Conservation (phyloP, 371 early-diverging fungal species). For the Chytridiales sp. region DNA sequence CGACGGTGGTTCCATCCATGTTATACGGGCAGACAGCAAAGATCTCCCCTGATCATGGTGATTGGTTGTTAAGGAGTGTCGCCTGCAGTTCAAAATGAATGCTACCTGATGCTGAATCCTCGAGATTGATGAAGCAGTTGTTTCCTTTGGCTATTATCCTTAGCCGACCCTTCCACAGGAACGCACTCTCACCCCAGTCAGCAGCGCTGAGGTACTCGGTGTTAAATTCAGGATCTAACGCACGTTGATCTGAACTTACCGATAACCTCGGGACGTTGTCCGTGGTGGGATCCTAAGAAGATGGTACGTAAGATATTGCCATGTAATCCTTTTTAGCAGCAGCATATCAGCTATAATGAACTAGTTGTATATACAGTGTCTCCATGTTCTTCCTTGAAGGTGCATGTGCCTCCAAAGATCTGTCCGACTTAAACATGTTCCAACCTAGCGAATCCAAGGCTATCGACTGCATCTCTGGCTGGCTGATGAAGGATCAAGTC, state of each 20-base stretch:
- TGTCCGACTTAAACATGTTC: no score
- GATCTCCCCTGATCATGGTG: slow-evolving; percentile 79
- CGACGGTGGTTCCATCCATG: slow-evolving; percentile 68
- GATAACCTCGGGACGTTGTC: slow-evolving; percentile 68
- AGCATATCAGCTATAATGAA: no score
- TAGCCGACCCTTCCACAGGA: slow-evolving; percentile 83
- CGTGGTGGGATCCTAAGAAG: slow-evolving; percentile 70
- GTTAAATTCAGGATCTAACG: no score
- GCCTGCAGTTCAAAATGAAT: no score
- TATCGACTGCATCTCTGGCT: no score
- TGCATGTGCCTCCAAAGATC: no score
- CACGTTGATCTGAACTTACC: slow-evolving; percentile 41
- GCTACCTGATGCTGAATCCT: slow-evolving; percentile 47
- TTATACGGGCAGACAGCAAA: slow-evolving; percentile 85
- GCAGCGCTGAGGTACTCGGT: slow-evolving; percentile 77
- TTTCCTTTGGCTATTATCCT: slow-evolving; percentile 70
- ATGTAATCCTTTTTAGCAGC: neutral
- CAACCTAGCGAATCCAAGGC: no score
- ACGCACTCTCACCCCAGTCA: slow-evolving; percentile 82
- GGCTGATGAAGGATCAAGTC: no score
- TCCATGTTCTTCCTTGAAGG: no score
- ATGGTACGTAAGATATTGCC: neutral
- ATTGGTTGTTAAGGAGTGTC: no score
- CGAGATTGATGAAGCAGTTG: slow-evolving; percentile 73
- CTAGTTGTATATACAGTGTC: no score